Evolutionary conservation across 176 grass and related monocot genomes (phyloP).

Genomic region (Oryza rufipogon): DNA sequence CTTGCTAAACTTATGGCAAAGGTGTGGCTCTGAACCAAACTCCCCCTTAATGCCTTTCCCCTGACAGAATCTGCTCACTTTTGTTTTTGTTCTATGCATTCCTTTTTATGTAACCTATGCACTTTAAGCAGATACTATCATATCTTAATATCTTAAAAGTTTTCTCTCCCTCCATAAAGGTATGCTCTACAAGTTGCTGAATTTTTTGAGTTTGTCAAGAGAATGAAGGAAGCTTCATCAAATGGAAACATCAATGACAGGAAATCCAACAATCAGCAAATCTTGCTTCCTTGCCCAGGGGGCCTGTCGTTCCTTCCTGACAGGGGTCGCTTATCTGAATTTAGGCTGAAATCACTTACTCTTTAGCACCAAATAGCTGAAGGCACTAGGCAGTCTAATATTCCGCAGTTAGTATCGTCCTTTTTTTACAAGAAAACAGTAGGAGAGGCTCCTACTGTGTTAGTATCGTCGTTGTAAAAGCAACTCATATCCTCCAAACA

Average conservation of each 20-base stretch:
- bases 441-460: no score
- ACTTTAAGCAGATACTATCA: background rate
- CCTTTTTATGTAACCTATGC: background rate
- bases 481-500: background rate
- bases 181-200: conserved; percentile 50
- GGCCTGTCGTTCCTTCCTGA: conserved; percentile 30
- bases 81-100: background rate
- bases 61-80: background rate
- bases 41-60: no score
- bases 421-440: no score
- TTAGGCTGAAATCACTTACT: conserved; percentile 28
- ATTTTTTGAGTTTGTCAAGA: conserved; percentile 67
- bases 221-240: conserved; percentile 47
- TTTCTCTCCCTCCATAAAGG: no score
- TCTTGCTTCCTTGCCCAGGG: conserved; percentile 46
- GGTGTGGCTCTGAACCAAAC: no score
- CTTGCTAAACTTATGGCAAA: no score
- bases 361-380: background rate
- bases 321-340: conserved; percentile 33
- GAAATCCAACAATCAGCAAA: conserved; percentile 22
- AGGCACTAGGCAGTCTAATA: no score
- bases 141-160: background rate
- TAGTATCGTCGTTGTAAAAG: background rate
- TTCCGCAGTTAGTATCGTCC: no score
- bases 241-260: conserved; percentile 4